phyloP scores from a whole-genome alignment of 2,329 filamentous ascomycete species.

The Neonectria neomacrospora region DNA sequence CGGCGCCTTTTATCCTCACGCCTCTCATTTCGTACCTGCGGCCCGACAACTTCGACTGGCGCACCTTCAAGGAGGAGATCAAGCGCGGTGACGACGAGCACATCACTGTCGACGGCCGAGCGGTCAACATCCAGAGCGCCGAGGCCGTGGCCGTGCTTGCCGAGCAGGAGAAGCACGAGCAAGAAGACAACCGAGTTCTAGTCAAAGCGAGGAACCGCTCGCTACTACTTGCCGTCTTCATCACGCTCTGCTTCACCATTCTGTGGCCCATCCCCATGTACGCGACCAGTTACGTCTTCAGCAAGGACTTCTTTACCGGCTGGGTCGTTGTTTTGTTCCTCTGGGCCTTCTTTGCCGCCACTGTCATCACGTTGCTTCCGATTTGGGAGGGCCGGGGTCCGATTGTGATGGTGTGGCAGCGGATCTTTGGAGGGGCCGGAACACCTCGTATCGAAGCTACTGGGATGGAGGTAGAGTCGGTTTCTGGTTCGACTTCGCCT shows the following conservation, averaged over 20 bases:
- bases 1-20: constrained; percentile 14
- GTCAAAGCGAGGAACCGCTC: constrained; percentile 19
- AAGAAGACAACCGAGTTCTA: constrained; percentile 20
- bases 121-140: constrained; percentile 19
- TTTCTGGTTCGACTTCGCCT: constrained; percentile 5
- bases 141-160: constrained; percentile 7
- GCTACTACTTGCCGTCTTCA: constrained; percentile 5
- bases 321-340: constrained; percentile 29
- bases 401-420: constrained; percentile 13
- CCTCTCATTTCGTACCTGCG: constrained; percentile 15
- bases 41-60: constrained; percentile 22
- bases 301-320: constrained; percentile 31
- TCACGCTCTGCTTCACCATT: constrained; percentile 34
- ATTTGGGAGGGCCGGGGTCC: constrained; percentile 25
- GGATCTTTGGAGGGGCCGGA: constrained; percentile 6
- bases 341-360: constrained; percentile 24
- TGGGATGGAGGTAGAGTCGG: constrained; percentile 17
- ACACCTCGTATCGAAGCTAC: constrained; percentile 14
- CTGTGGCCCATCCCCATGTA: constrained; percentile 48
- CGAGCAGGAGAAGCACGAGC: constrained; percentile 22
- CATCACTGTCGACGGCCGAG: constrained; percentile 16
- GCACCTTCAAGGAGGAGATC: constrained; percentile 23
- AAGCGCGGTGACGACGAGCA: constrained; percentile 24
- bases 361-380: constrained; percentile 20
- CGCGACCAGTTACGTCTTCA: constrained; percentile 45